Evolutionary conservation across 108 stramenopile genomes (phyloP).

Genomic region (Licmophora abbreviata): DNA sequence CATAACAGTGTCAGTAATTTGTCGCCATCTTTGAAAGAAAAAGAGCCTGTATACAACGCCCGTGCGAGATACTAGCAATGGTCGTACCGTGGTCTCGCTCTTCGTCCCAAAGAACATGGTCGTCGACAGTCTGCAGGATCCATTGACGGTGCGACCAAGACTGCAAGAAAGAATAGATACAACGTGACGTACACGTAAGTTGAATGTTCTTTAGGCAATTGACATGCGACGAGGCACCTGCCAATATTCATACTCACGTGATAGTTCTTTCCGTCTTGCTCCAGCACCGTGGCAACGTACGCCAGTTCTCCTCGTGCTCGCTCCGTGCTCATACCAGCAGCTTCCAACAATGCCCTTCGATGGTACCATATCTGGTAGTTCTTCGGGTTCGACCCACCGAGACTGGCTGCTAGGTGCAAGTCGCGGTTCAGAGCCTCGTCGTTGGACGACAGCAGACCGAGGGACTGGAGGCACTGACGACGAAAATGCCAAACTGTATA

Average conservation of each 20-base stretch:
- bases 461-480: conserved; percentile 50
- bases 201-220: no score
- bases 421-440: conserved; percentile 29
- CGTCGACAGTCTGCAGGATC: conserved; percentile 55
- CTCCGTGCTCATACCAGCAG: conserved; percentile 10
- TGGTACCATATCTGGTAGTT: conserved; percentile 99
- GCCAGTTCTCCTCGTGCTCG: conserved; percentile 52
- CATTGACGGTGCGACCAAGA: conserved; percentile 96
- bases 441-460: no score
- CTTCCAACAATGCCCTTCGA: conserved; percentile 85
- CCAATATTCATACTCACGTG: no score
- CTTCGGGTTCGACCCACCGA: conserved; percentile 95
- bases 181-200: no score
- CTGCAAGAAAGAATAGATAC: no score
- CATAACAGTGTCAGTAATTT: conserved; percentile 1
- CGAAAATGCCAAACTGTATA: conserved; percentile 97
- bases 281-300: conserved; percentile 73
- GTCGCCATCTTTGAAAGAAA: no score
- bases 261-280: conserved; percentile 94
- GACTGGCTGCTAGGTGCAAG: conserved; percentile 55
- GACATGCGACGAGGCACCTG: conserved; percentile 7
- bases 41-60: neutral
- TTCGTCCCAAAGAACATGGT: conserved; percentile 40
- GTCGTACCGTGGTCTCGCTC: conserved; percentile 73
- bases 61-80: no score